These are phyloP conservation scores for Tulasnella sp. DNA, from an alignment of 768 basidiomycete genomes.

Conservation along the genomic window DNA sequence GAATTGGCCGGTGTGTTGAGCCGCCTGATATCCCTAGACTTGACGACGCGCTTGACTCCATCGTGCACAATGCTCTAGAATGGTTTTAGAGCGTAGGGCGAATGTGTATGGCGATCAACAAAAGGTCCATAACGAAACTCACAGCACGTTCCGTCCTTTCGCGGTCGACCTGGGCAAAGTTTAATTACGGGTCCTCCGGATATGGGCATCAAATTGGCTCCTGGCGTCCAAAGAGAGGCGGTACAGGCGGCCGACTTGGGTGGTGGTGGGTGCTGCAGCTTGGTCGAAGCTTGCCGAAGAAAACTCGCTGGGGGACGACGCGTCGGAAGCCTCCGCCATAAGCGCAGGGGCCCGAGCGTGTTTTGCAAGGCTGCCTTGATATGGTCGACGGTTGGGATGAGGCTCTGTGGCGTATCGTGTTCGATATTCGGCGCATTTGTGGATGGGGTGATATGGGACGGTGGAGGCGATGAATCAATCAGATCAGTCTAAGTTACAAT, in stretches of 20 bases:
- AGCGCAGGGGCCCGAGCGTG: constrained; percentile 23
- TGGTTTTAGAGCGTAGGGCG: too few relatives aligned
- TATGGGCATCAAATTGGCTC: constrained; percentile 53
- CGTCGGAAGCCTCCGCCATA: constrained; percentile 5
- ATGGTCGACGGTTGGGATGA: constrained; percentile 68
- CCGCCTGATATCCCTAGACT: background rate
- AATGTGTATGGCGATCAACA: too few relatives aligned
- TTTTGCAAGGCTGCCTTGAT: constrained; percentile 49
- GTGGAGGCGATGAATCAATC: constrained; percentile 22
- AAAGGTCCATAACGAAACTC: too few relatives aligned
- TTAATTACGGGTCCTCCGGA: background rate
- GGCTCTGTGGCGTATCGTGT: too few relatives aligned
- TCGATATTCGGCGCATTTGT: background rate
- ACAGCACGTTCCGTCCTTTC: background rate
- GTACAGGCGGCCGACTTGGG: constrained; percentile 70
- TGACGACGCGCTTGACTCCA: background rate
- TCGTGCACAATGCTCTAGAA: background rate
- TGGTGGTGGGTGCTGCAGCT: constrained; percentile 49
- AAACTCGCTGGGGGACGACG: background rate
- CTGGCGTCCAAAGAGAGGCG: constrained; percentile 55
- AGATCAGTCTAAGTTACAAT: constrained; percentile 18
- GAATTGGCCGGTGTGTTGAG: background rate
- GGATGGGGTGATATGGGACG: constrained; percentile 27
- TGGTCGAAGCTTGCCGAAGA: constrained; percentile 34
- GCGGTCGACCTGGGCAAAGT: background rate